Evolutionary conservation across 2,329 filamentous ascomycete genomes (phyloP).

Genomic region (Ceratocystis alfenasii): DNA sequence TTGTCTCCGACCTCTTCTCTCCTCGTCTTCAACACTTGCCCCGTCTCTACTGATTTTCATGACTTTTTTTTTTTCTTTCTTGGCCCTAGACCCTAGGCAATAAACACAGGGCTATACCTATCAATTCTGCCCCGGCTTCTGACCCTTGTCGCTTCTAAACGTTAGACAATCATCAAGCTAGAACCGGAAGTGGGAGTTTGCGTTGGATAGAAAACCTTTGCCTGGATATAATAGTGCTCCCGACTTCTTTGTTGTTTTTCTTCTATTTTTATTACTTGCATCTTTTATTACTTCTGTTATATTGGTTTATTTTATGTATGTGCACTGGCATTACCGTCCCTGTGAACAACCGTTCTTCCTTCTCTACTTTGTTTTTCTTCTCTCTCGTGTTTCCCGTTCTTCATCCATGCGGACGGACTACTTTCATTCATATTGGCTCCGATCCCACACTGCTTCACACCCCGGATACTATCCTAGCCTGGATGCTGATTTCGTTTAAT

Average conservation of each 20-base stretch:
- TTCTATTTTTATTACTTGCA: background rate
- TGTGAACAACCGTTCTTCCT: background rate
- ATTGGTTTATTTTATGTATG: background rate
- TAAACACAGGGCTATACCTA: background rate
- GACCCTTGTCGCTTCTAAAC: background rate
- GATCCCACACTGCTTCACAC: background rate
- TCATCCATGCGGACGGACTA: background rate
- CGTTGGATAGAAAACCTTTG: background rate
- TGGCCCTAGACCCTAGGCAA: background rate
- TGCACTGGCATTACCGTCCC: too few species aligned
- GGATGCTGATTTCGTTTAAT: conserved; percentile 4
- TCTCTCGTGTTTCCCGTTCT: background rate
- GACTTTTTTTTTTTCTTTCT: background rate
- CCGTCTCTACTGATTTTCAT: background rate
- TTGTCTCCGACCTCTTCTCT: background rate
- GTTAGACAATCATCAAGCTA: conserved; percentile 3
- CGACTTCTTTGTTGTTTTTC: background rate
- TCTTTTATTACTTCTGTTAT: background rate
- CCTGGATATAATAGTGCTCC: conserved; percentile 5
- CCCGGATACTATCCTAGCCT: background rate
- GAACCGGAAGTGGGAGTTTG: conserved; percentile 10
- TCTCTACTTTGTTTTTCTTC: background rate
- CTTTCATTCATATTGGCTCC: background rate
- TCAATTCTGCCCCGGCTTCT: background rate
- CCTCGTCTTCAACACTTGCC: background rate